Evolutionary conservation across 2,329 filamentous ascomycete species (phyloP), one percentile per base, ranked within the genome.

Genomic region (Mycogone perniciosa): DNA sequence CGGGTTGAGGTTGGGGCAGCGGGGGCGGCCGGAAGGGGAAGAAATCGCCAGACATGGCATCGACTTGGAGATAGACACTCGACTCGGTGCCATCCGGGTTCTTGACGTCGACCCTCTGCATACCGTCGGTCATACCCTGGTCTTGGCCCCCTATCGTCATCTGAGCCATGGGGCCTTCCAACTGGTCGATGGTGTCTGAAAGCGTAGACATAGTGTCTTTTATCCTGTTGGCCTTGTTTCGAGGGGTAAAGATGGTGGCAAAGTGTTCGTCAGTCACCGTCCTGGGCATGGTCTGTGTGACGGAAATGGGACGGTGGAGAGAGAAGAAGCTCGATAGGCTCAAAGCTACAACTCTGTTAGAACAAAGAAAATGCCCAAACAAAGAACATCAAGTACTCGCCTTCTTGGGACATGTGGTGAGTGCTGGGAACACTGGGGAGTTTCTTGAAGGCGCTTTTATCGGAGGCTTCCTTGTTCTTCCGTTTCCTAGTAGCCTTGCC

Each of bases 251-350:
- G 63, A 99, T 91, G 63, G 86, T 79, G 55, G 88, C 85, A 68
- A 97, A 96, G 45, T 85, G 79, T 64, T 88, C 85, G 55, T 86
- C 76, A 47, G 80, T 83, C 42, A 90, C 79, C 20, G 79, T 75
- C 60, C 81, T 83, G 50, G 87, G 93, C 64, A 96, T 85, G 59
- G 86, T 85, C 60, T 85, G 84, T 45, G 85, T 90, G 58, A 96
- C 82, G 50, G 89, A 95, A 63, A 99, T 92, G 42, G 93, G 93
- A 55, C 93, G 85, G 71, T 99, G 89, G 58, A 95, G 86, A 56
- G 91, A 95, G 76, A 97, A 97, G 77, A 99, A 97, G 54, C 86
- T 86, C 6, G 92, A 93, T 42, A 96, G 76, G 56, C 87, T 85
- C 54, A 97, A 79, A 64, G 95, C 93, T 97, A 58, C 5, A 56